Conservation (phyloP, 2,329 filamentous ascomycete species). For the Akanthomyces muscarius region DNA sequence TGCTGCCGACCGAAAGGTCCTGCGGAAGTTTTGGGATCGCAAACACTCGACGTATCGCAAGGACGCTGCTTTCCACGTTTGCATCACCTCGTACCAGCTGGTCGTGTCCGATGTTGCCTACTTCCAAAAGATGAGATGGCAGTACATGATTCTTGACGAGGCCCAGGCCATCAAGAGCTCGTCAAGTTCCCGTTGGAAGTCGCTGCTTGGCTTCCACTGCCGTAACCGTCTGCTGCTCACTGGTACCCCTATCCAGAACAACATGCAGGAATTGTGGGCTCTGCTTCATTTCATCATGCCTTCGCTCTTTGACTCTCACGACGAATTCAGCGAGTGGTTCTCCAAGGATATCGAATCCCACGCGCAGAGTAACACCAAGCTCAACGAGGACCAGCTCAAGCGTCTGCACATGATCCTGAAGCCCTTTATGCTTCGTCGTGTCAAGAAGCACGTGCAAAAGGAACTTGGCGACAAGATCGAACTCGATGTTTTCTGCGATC, state of each 20-base stretch:
- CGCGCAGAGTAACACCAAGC: constrained; percentile 97
- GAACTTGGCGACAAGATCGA: constrained; percentile 99
- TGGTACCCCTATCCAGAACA: constrained; percentile 97
- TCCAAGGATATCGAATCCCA: constrained; percentile 97
- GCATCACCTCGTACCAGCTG: constrained; percentile 94
- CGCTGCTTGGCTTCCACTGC: constrained; percentile 87
- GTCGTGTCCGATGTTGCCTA: constrained; percentile 95
- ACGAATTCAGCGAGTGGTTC: constrained; percentile 92
- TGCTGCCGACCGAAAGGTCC: constrained; percentile 86
- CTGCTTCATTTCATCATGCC: constrained; percentile 99
- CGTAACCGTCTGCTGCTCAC: constrained; percentile 90
- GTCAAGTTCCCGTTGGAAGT: constrained; percentile 95
- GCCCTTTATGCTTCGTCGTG: constrained; percentile 98
- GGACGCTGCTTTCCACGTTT: constrained; percentile 90
- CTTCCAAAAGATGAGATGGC: constrained; percentile 99
- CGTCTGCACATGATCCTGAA: constrained; percentile 98
- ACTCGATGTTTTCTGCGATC: constrained; percentile 89
- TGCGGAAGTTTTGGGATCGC: constrained; percentile 98
- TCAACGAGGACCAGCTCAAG: constrained; percentile 96
- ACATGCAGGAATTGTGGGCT: constrained; percentile 99
- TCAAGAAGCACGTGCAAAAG: constrained; percentile 99
- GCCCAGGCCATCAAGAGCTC: constrained; percentile 99
- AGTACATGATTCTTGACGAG: constrained; percentile 99
- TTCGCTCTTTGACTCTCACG: constrained; percentile 91
- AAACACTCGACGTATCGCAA: constrained; percentile 95